These are phyloP conservation scores for Dissophora globulifera DNA, from an alignment of 192 early-diverging fungal genomes.

Conservation along the genomic window DNA sequence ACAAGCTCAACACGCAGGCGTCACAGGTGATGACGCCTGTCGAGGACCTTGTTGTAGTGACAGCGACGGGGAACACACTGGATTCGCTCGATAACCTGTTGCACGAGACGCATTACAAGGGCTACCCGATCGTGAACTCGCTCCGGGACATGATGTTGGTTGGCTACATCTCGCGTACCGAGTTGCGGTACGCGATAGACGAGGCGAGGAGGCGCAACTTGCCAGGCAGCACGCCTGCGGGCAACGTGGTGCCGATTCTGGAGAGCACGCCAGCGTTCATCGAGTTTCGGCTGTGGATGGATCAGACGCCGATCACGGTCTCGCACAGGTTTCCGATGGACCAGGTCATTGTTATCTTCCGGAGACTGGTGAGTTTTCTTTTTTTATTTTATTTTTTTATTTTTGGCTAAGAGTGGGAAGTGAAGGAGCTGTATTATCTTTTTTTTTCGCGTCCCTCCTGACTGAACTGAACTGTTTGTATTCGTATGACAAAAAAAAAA, in stretches of 20 bases:
- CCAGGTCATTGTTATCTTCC: constrained; percentile 72
- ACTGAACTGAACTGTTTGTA: too few relatives aligned
- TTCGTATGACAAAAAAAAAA: too few relatives aligned
- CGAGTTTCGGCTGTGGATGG: constrained; percentile 76
- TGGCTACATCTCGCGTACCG: constrained; percentile 77
- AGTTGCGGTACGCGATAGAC: constrained; percentile 62
- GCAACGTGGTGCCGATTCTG: constrained; percentile 46
- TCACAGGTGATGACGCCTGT: constrained; percentile 71
- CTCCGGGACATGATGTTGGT: constrained; percentile 66
- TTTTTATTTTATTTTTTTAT: not conserved
- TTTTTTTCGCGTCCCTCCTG: too few relatives aligned
- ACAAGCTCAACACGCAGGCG: constrained; percentile 59
- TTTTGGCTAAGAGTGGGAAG: too few relatives aligned
- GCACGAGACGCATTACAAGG: constrained; percentile 69
- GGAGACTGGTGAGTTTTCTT: constrained; percentile 61
- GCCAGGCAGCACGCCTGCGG: constrained; percentile 46
- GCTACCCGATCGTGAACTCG: constrained; percentile 78
- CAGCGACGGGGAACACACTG: constrained; percentile 55
- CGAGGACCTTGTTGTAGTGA: constrained; percentile 68
- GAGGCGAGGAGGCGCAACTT: constrained; percentile 32
- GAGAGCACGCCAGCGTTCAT: constrained; percentile 53
- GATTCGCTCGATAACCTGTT: constrained; percentile 57
- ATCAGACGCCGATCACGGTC: constrained; percentile 75
- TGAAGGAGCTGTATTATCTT: too few relatives aligned
- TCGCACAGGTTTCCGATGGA: constrained; percentile 70